These are phyloP conservation scores for Halteria grandinella DNA, from an alignment of 73 alveolate species.

Conservation along the genomic window DNA sequence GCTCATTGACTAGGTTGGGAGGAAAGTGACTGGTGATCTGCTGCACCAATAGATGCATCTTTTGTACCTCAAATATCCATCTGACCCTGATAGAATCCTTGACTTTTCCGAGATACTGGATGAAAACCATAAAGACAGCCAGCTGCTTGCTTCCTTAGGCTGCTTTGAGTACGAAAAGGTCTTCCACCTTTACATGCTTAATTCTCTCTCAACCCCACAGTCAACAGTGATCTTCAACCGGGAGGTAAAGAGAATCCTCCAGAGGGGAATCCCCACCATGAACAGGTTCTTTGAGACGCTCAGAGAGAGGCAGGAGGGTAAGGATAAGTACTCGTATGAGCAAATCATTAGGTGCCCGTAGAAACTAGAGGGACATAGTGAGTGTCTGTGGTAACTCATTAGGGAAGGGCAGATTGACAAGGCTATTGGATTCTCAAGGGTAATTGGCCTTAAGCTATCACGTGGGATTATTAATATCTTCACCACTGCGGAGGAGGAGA, in stretches of 20 bases:
- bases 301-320: background rate
- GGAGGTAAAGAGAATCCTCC: background rate
- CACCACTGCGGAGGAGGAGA: background rate
- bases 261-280: background rate
- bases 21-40: too few species aligned
- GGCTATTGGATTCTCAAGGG: background rate
- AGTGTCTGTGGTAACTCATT: background rate
- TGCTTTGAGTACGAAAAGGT: slow-evolving; percentile 12
- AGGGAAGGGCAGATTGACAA: background rate
- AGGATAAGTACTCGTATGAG: background rate
- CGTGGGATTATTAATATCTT: slow-evolving; percentile 1
- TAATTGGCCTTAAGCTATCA: background rate
- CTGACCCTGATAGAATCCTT: too few species aligned
- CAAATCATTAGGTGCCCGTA: slow-evolving; percentile 6
- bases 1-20: too few species aligned
- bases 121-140: too few species aligned
- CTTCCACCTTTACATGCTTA: slow-evolving; percentile 22
- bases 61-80: too few species aligned
- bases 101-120: too few species aligned
- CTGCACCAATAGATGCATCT: too few species aligned
- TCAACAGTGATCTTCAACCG: background rate
- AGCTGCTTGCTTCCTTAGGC: too few species aligned
- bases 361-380: background rate
- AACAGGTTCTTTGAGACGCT: background rate
- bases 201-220: too few species aligned